Evolutionary conservation across 768 basidiomycete genomes (phyloP), one percentile per base, ranked within the genome.

Genomic region (Hericium rajendrae): DNA sequence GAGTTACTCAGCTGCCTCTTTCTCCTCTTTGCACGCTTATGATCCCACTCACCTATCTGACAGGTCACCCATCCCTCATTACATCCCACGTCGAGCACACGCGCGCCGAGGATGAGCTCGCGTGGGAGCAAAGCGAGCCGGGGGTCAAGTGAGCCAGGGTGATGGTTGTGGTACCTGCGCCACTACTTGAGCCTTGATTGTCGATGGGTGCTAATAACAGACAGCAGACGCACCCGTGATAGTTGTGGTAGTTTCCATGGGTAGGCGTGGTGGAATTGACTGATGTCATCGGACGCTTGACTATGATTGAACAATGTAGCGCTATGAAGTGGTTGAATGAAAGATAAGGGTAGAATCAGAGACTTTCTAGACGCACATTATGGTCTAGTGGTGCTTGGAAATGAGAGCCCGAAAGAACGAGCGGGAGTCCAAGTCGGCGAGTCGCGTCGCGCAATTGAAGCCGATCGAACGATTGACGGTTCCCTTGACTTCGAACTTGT

Each of bases 41-140:
- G 51, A 12, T 38, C 10, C 4, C 2, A 50, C 74, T 51, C 60
- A 86, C 91, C 91, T n/a, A 94, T 82, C 67, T 94, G 89, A 66
- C 86, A 86, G 1, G 88, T 86, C 38, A 94, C 84, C 77, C 79
- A 82, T 8, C 92, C 92, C 65, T 90, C 85, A 67, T 94, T 95
- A 67, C 89, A 91, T 0, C 92, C 92, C 0, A 94, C 71, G 69
- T 95, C 92, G 11, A 95, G 76, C 2, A 94, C 85, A 50, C 74
- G 72, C 57, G 80, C 79, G 13, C 70, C 77, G 3, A 58, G 26
- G 62, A 93, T 84, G 38, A 86, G 71, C 1, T 69, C 62, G 3
- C 68, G 41, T 0, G 84, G 84, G 1, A 95, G 71, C 16, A 85
- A 70, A 0, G 77, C 73, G 2, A 95, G 76, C 15, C 93, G 80